Evolutionary conservation across 371 early-diverging fungal species (phyloP), one percentile per base, ranked within the genome.

Genomic region (Apophysomyces variabilis): DNA sequence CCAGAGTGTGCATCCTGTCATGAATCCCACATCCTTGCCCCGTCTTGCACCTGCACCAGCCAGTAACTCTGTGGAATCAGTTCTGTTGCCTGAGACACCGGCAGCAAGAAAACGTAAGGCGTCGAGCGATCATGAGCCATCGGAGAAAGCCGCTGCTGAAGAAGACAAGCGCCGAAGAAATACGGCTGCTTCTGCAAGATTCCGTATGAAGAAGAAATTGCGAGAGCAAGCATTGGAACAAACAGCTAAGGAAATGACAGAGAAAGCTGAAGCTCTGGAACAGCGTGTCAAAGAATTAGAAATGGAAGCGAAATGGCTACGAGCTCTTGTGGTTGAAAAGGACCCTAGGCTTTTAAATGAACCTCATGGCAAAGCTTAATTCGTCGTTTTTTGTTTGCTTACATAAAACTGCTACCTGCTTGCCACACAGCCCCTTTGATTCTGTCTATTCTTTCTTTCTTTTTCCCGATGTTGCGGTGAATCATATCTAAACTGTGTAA

Each of bases 181-280:
- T 83, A 98, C 97, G 0, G 95, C 92, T 3, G 98, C 98, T 0
- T 95, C 95, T 0, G 97, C 97, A 6, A 83, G 98, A 37, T 98
- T 98, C 85, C 90, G 98, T 7, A 88, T 93, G 60, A 95, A 96
- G 83, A 98, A 97, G 77, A 94, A 94, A 71, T 63, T 85, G 66
- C 87, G 92, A 59, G 97, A 97, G 72, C 90, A 94, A 83, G 90
- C 86, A 11, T 75, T 96, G 14, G 94, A 96, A 76, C 83, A 84
- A 60, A 91, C 89, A 1, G 93, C 96, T 11, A 85, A 88, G 68
- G 94, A 93, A 64, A 90, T 96, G 93, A 83, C 90, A 0, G 81
- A 70, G 9, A 91, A 90, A 73, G 89, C 87, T 7, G 90, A 92
- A 58, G 69, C 71, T 12, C 78, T 96, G 58, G 95, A 96, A 71